phyloP scores from a whole-genome alignment of 1,284 basidiomycete species.

The Microbotryomycetes sp. region DNA sequence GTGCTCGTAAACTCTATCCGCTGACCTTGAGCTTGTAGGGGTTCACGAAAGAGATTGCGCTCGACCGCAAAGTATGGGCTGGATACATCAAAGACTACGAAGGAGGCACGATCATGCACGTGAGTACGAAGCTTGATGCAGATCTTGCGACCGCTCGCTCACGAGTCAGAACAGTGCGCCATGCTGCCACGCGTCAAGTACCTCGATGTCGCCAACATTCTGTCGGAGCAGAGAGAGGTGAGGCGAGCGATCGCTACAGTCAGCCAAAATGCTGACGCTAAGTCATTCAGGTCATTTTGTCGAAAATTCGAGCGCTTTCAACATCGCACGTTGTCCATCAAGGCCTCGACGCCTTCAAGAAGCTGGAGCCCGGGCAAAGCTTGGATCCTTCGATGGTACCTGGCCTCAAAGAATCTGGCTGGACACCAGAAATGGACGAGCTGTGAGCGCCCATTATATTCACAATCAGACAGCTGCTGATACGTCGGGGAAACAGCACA shows the following conservation, averaged over 20 bases:
- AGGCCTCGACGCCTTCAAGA: conserved; percentile 68
- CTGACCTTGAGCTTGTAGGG: conserved; percentile 46
- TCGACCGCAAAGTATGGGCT: conserved; percentile 86
- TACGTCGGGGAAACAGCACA: conserved; percentile 37
- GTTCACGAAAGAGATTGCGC: conserved; percentile 93
- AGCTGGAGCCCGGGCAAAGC: conserved; percentile 29
- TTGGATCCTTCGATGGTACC: conserved; percentile 51
- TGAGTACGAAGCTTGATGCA: conserved; percentile 18
- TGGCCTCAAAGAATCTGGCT: conserved; percentile 78
- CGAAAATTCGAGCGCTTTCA: conserved; percentile 82
- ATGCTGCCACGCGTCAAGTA: conserved; percentile 90
- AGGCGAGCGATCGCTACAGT: conserved; percentile 16
- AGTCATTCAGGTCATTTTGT: conserved; percentile 56
- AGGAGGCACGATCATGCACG: conserved; percentile 98
- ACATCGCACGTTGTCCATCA: conserved; percentile 78
- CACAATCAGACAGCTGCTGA: not conserved
- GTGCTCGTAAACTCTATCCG: not conserved
- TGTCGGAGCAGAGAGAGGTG: conserved; percentile 73
- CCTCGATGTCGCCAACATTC: conserved; percentile 68
- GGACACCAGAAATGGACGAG: conserved; percentile 79
- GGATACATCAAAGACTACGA: conserved; percentile 99
- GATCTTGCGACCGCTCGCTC: not conserved
- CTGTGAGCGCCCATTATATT: conserved; percentile 58
- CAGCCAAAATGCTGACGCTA: not conserved
- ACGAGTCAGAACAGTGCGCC: conserved; percentile 54